Evolutionary conservation across 1,139 yeast genomes (phyloP), one percentile per base, ranked within the genome.

Genomic region (Chernovozyma aurita): DNA sequence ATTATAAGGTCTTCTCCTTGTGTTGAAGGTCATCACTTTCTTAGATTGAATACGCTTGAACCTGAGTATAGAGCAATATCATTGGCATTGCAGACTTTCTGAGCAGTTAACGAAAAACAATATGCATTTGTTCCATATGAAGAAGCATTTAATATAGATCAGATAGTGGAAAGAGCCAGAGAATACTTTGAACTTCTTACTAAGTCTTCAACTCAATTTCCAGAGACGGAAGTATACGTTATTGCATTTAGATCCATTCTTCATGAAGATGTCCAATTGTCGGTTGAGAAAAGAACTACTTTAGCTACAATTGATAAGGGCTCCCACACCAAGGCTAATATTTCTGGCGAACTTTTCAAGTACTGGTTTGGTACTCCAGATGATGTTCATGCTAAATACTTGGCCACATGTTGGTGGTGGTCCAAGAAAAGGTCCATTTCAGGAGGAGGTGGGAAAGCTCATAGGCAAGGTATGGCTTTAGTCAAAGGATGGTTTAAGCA

Each of bases 341-440:
- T 25, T 3, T 49, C 60, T 4, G 66, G 65, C 1, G 66, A 65
- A 0, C 41, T 61, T 4, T 41, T 61, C 26, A 61, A 61, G 37
- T 61, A 61, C 39, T 61, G 63, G 61, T 61, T 49, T 33, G 65
- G 65, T 1, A 47, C 52, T 2, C 65, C 65, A 1, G 57, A 59
- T 33, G 44, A 46, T 25, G 48, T 38, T 5, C 41, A 41, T 17
- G 65, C 61, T 1, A 50, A 54, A 35, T 61, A 60, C 37, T 43
- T 61, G 33, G 66, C 65, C 4, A 61, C 66, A 1, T 61, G 65
- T 35, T 60, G 63, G 65, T 61, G 65, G 66, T 47, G 47, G 18
- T 40, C 42, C 26, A 47, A 44, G 22, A 36, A 40, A 14, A 52
- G 53, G 32, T 63, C 66, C 8, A 45, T 42, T 32, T 21, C 30